Evolutionary conservation across 805 yeast genomes (phyloP), one percentile per base, ranked within the genome.

Genomic region (Candida golubevii): DNA sequence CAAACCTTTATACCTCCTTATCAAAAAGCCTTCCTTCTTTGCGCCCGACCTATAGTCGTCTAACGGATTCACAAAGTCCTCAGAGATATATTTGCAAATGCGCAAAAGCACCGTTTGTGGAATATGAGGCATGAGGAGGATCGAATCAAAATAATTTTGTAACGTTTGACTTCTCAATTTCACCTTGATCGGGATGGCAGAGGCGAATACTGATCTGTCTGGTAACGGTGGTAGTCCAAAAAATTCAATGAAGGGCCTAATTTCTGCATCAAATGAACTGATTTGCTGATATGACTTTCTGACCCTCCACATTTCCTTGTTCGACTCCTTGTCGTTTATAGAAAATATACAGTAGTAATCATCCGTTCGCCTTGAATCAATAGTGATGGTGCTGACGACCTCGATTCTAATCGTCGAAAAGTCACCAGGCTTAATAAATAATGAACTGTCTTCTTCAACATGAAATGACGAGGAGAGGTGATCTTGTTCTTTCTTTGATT

Each of bases 241-340:
- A 45, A 71, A 70, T 45, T 73, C 75, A 13, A 70, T 63, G 9
- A 67, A 60, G 5, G 77, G 77, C 49, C 88, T 71, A 9, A 88
- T 66, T 33, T 74, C 78, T 18, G 66, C 62, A 61, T 88, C 95
- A 49, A 90, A 71, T 8, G 73, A 69, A 6, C 69, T 49, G n/a
- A 91, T 65, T 53, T 82, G 83, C 1, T 77, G 66, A 46, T 80
- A 75, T 1, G 80, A 62, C 56, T 88, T 88, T 35, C 80, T 69
- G 42, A 88, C 79, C 53, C 81, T 74, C 84, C 95, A 90, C 70
- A 86, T 76, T 54, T 82, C 88, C 48, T 80, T 80, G 33, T 71
- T 68, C 2, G 82, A 65, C 23, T 73, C 79, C 30, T 81, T 74
- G 52, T 85, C 91, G 37, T 75, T 66, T 5, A 85, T 79, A 13